Conservation (phyloP, 1,139 yeast species). For the Petasospora rhodanensis region DNA sequence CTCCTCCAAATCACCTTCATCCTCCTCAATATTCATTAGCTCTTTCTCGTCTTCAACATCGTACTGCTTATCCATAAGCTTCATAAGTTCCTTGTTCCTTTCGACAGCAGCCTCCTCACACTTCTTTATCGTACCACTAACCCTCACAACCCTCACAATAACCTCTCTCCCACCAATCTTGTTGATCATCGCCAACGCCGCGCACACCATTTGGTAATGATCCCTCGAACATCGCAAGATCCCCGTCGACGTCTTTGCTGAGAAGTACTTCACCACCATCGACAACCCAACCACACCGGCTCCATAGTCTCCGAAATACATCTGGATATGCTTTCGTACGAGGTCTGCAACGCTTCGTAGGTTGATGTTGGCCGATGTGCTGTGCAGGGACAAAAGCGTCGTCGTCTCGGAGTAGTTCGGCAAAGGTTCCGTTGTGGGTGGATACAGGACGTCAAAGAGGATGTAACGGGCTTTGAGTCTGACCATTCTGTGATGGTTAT, state of each 20-base stretch:
- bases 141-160: slow-evolving; percentile 59
- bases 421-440: slow-evolving; percentile 33
- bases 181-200: slow-evolving; percentile 64
- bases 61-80: slow-evolving; percentile 14
- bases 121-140: slow-evolving; percentile 87
- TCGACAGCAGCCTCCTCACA: slow-evolving; percentile 64
- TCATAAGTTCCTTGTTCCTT: slow-evolving; percentile 24
- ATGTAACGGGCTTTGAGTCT: slow-evolving; percentile 82
- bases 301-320: slow-evolving; percentile 76
- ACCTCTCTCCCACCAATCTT: slow-evolving; percentile 48
- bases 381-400: slow-evolving; percentile 44
- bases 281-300: slow-evolving; percentile 60
- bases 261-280: slow-evolving; percentile 72
- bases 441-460: slow-evolving; percentile 72
- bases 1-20: slow-evolving; percentile 18
- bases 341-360: slow-evolving; percentile 46
- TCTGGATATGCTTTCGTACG: slow-evolving; percentile 49
- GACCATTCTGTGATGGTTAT: slow-evolving; percentile 79
- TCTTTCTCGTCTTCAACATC: slow-evolving; percentile 17
- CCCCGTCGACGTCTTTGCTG: slow-evolving; percentile 78
- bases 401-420: slow-evolving; percentile 23
- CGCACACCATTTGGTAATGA: slow-evolving; percentile 57
- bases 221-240: slow-evolving; percentile 74
- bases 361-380: slow-evolving; percentile 41
- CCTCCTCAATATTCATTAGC: slow-evolving; percentile 13